Evolutionary conservation across 148 eudicot genomes (phyloP).

Genomic region (Fallopia convolvulus): DNA sequence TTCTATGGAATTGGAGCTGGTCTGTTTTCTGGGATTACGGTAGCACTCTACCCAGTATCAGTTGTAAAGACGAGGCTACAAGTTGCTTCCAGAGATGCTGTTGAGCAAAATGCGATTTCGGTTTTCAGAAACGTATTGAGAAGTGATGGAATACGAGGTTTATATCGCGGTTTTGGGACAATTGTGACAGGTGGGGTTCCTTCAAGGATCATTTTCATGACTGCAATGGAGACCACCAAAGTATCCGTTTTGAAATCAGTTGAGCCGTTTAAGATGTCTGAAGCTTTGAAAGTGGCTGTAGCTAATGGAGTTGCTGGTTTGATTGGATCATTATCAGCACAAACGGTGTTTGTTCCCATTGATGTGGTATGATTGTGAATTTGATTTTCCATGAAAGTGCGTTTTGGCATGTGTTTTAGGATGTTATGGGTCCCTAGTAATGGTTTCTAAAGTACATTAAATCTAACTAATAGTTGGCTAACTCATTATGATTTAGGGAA

Average conservation of each 20-base stretch:
- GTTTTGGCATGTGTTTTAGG: not conserved
- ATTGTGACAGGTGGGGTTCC: slow-evolving; percentile 89
- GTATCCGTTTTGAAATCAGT: slow-evolving; percentile 60
- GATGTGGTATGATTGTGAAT: slow-evolving; percentile 64
- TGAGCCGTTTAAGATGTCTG: slow-evolving; percentile 75
- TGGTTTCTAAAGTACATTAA: not conserved
- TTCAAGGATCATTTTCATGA: slow-evolving; percentile 78
- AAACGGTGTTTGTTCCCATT: slow-evolving; percentile 88
- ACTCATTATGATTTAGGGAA: no score
- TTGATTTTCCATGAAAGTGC: not conserved
- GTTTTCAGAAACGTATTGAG: slow-evolving; percentile 59
- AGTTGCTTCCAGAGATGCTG: slow-evolving; percentile 66
- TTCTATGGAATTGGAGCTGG: slow-evolving; percentile 97
- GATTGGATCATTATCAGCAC: slow-evolving; percentile 72
- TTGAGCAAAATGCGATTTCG: slow-evolving; percentile 61
- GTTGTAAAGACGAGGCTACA: slow-evolving; percentile 87
- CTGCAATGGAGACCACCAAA: slow-evolving; percentile 90
- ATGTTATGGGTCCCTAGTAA: not conserved
- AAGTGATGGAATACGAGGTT: slow-evolving; percentile 81
- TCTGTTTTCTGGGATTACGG: slow-evolving; percentile 77
- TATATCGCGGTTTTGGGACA: slow-evolving; percentile 94
- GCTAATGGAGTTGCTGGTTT: slow-evolving; percentile 96
- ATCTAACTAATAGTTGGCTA: no score
- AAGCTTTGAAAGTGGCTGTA: slow-evolving; percentile 79
- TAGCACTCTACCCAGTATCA: slow-evolving; percentile 87